Evolutionary conservation across 1,284 basidiomycete species (phyloP).

Genomic region (Testicularia cyperi): DNA sequence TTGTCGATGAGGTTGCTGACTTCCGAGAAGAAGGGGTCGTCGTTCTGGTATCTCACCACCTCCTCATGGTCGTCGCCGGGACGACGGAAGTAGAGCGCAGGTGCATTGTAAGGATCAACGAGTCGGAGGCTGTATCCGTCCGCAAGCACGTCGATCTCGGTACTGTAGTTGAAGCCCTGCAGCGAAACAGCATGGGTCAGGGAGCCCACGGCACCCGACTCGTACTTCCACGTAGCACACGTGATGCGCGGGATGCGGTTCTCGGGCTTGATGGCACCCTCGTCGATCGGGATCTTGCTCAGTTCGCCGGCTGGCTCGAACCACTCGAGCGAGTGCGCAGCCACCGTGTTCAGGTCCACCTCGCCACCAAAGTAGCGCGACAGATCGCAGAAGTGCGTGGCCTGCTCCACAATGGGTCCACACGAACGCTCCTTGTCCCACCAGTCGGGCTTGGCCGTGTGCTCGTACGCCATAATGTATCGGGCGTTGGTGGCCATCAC

Average conservation of each 20-base stretch:
- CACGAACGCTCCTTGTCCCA: conserved; percentile 92
- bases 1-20: conserved; percentile 56
- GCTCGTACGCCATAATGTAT: conserved; percentile 86
- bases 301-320: conserved; percentile 72
- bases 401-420: conserved; percentile 94
- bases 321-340: conserved; percentile 61
- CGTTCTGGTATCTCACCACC: conserved; percentile 57
- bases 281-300: conserved; percentile 77
- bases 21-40: conserved; percentile 60
- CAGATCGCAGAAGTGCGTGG: conserved; percentile 74
- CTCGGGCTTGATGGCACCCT: conserved; percentile 68
- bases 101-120: conserved; percentile 59
- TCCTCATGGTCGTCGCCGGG: conserved; percentile 60
- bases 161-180: conserved; percentile 58
- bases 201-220: conserved; percentile 55
- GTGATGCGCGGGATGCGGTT: conserved; percentile 58
- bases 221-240: conserved; percentile 59
- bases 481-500: conserved; percentile 96
- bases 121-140: conserved; percentile 57
- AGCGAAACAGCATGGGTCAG: conserved; percentile 59
- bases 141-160: conserved; percentile 56
- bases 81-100: conserved; percentile 56
- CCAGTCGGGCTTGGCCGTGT: conserved; percentile 77
- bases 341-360: conserved; percentile 81
- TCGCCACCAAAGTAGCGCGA: conserved; percentile 98